phyloP scores from a whole-genome alignment of 257 asterid species.

The Solanum corneliomulleri region DNA sequence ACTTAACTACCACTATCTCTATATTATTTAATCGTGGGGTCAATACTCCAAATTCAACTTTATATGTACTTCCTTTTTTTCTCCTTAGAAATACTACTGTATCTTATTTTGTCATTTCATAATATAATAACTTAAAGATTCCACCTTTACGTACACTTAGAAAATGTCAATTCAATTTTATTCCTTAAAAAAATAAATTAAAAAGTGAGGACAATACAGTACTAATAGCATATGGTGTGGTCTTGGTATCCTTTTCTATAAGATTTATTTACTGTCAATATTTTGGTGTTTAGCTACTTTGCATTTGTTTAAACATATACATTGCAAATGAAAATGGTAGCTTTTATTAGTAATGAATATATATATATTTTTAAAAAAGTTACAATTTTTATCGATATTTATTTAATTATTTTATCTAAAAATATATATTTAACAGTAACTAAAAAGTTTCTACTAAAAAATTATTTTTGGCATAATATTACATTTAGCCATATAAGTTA shows the following conservation, averaged over 20 bases:
- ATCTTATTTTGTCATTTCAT: not conserved
- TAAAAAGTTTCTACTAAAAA: too few species aligned
- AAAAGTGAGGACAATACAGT: not conserved
- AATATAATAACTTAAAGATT: conserved; percentile 2
- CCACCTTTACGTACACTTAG: not conserved
- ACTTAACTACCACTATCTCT: conserved; percentile 15
- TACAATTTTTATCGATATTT: too few species aligned
- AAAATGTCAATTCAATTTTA: not conserved
- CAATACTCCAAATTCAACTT: not conserved
- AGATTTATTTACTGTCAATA: not conserved
- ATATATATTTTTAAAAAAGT: too few species aligned
- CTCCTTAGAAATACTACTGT: not conserved
- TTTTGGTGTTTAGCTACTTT: not conserved
- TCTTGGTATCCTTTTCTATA: not conserved
- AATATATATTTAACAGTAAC: too few species aligned
- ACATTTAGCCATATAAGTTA: not conserved
- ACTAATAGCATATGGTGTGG: not conserved
- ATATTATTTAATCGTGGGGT: not conserved
- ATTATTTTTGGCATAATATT: too few species aligned
- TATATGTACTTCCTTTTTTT: not conserved
- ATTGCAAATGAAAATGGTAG: too few species aligned
- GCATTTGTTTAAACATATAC: not conserved
- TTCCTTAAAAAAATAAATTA: not conserved
- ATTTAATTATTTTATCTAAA: too few species aligned
- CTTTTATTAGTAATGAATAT: too few species aligned